A percentile compares a stretch with the other conserved stretches of the same genome.
These are phyloP conservation scores for Kwoniella newhampshirensis DNA, from an alignment of 768 basidiomycete genomes.

Conservation along the genomic window DNA sequence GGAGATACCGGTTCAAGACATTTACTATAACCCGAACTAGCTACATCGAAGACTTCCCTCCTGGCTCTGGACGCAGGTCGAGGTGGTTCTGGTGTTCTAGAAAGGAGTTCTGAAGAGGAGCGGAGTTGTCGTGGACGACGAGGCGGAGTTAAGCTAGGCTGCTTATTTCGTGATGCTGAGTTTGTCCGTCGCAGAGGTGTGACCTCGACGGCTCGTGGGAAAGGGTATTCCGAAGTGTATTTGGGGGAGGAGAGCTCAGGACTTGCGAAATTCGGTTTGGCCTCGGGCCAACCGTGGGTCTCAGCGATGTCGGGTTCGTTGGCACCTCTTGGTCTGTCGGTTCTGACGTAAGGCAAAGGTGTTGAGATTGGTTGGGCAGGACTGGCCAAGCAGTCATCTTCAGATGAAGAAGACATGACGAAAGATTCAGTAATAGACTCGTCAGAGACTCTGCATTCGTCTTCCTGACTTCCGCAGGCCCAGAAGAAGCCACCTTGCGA, in stretches of 20 bases:
- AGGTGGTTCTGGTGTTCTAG: conserved; percentile 30
- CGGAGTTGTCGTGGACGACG: conserved; percentile 21
- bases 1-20: conserved; percentile 25
- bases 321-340: not conserved
- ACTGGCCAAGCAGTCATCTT: conserved; percentile 7
- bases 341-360: not conserved
- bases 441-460: conserved; percentile 4
- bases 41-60: conserved; percentile 39
- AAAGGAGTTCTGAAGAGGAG: conserved; percentile 25
- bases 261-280: not conserved
- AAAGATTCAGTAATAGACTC: conserved; percentile 5
- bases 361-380: conserved; percentile 7
- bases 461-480: conserved; percentile 15
- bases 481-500: conserved; percentile 12
- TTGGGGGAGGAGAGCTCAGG: not conserved
- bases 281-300: conserved; percentile 23
- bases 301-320: conserved; percentile 14
- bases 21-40: conserved; percentile 37
- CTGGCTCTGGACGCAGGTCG: conserved; percentile 20
- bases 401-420: conserved; percentile 9
- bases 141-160: conserved; percentile 27
- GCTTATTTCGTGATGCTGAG: conserved; percentile 10
- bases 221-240: not conserved
- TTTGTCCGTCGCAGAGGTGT: conserved; percentile 9
- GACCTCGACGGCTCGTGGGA: not conserved